Conservation (phyloP, 1,284 basidiomycete genomes). For the Pseudozyma pruni region DNA sequence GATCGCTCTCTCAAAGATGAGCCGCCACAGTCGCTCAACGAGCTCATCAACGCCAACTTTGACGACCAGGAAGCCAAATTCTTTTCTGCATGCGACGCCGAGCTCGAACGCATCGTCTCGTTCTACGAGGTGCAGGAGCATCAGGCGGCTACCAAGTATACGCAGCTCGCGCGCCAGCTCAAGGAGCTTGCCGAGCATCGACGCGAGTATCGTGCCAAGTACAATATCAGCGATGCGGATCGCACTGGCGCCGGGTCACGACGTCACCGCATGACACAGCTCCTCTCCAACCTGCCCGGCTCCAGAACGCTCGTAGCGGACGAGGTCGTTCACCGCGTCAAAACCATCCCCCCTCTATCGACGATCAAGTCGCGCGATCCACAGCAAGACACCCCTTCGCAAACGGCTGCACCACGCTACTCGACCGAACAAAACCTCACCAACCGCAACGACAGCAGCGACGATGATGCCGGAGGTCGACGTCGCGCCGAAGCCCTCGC, state of each 20-base stretch:
- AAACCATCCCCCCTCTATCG: slow-evolving; percentile 6
- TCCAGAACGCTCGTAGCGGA: slow-evolving; percentile 10
- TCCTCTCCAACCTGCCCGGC: slow-evolving; percentile 32
- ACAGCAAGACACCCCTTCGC: not conserved
- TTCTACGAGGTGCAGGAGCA: slow-evolving; percentile 82
- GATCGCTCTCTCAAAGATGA: slow-evolving; percentile 22
- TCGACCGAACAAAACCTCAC: slow-evolving; percentile 15
- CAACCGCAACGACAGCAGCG: slow-evolving; percentile 16
- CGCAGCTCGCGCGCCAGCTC: slow-evolving; percentile 77
- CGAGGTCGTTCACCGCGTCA: slow-evolving; percentile 16
- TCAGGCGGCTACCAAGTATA: slow-evolving; percentile 74
- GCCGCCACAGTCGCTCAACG: slow-evolving; percentile 21
- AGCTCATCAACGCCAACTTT: slow-evolving; percentile 70
- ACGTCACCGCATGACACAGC: slow-evolving; percentile 26
- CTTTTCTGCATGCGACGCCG: slow-evolving; percentile 52
- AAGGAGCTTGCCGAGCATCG: slow-evolving; percentile 63
- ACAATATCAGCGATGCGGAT: slow-evolving; percentile 30
- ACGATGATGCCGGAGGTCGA: slow-evolving; percentile 55
- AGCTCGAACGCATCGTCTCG: slow-evolving; percentile 51
- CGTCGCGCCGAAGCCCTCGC: slow-evolving; percentile 57
- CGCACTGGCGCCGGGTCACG: slow-evolving; percentile 1
- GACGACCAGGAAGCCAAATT: slow-evolving; percentile 80
- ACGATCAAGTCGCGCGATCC: not conserved
- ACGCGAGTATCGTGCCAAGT: slow-evolving; percentile 53
- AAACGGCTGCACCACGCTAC: not conserved